Evolutionary conservation across 495 filamentous ascomycete genomes (phyloP), one percentile per base, ranked within the genome.

Genomic region (Aspergillus saccharolyticus): DNA sequence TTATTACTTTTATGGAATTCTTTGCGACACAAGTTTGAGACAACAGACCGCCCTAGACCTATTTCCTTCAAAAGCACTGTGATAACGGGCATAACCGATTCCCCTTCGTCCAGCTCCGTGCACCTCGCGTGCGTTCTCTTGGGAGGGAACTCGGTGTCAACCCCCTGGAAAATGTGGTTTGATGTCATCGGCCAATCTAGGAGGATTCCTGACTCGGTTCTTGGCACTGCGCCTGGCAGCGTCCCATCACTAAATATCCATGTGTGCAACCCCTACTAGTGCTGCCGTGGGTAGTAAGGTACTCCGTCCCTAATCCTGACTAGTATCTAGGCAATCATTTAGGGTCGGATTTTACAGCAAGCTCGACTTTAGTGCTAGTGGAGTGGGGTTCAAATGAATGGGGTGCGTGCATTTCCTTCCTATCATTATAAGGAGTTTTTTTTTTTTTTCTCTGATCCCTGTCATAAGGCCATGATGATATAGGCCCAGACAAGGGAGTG

Each of bases 1-100:
- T 52, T 45, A 46, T 43, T 56, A 50, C 19, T 56, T 50, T 56
- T 56, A 24, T 24, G 52, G 52, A 45, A 54, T 46, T 54, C 44
- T 46, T 17, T 30, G 21, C 39, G 20, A 21, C 42, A 21, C 42
- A 30, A 14, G 15, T 55, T 47, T 19, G 46, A 46, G 22, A 54
- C 25, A 53, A 4, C 9, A 51, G 22, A n/a, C 22, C 51, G 17
- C 14, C 33, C 33, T 8, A 39, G 33, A 39, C 33, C 12, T 15
- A 5, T 12, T 39, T 8, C 25, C 25, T 10, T n/a, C n/a, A n/a
- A n/a, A n/a, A 30, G 25, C 4, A 30, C 25, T 30, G 25, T 4
- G 10, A 30, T 4, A 4, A 30, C 25, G 10, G 25, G 25, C 25
- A 30, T 30, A 30, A 4, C 4, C 25, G 25, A 30, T 10, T 10